phyloP scores from a whole-genome alignment of 352 stramenopile species.

The Lagenidium sp. region DNA sequence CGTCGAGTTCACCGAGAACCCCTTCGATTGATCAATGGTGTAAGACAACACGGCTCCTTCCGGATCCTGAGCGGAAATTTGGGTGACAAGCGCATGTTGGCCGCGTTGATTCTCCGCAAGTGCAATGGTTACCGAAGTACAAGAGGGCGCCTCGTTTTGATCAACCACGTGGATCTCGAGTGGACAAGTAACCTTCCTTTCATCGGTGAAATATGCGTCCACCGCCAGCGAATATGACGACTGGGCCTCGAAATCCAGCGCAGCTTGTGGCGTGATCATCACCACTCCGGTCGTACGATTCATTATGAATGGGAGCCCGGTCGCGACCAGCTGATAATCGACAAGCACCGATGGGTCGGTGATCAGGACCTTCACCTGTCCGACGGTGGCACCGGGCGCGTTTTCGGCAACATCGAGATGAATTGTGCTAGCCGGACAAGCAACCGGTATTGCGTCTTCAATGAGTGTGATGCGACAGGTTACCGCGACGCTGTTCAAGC shows the following conservation, averaged over 20 bases:
- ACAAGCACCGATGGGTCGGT: neutral
- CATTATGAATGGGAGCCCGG: constrained; percentile 17
- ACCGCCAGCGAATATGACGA: constrained; percentile 21
- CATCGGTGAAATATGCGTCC: constrained; percentile 22
- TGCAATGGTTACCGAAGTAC: constrained; percentile 6
- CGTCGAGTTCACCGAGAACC: constrained; percentile 5
- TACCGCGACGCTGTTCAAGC: constrained; percentile 2
- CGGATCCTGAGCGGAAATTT: constrained; percentile 12
- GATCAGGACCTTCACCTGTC: neutral
- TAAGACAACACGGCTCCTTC: constrained; percentile 9
- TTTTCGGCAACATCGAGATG: constrained; percentile 10
- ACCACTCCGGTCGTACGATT: constrained; percentile 24
- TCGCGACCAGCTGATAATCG: neutral
- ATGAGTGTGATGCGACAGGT: constrained; percentile 15
- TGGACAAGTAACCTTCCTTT: constrained; percentile 27
- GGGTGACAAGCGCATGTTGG: constrained; percentile 4
- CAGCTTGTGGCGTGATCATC: constrained; percentile 11
- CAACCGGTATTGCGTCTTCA: constrained; percentile 21
- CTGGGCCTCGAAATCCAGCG: constrained; percentile 30
- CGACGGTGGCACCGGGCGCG: neutral
- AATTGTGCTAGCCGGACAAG: constrained; percentile 8
- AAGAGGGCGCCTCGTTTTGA: constrained; percentile 37
- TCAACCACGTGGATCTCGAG: constrained; percentile 28
- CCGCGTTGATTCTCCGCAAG: constrained; percentile 24
- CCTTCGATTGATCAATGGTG: neutral